Conservation (phyloP, 2,329 filamentous ascomycete species). For the Colletotrichum magnum region DNA sequence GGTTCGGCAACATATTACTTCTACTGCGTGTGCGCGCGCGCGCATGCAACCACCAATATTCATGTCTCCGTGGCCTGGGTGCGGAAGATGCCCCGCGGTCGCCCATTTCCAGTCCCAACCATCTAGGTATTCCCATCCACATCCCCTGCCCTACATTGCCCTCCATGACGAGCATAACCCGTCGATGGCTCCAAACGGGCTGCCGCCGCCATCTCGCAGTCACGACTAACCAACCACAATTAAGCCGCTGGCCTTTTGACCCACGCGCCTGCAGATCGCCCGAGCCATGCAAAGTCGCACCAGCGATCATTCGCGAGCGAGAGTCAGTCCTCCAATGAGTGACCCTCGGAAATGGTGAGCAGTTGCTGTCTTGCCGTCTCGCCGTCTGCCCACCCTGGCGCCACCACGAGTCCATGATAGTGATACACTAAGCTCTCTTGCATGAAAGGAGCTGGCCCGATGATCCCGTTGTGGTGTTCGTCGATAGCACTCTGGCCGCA, state of each 20-base stretch:
- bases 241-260: conserved; percentile 13
- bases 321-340: conserved; percentile 30
- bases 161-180: conserved; percentile 12
- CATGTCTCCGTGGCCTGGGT: conserved; percentile 1
- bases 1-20: conserved; percentile 20
- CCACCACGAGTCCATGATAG: conserved; percentile 9
- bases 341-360: conserved; percentile 17
- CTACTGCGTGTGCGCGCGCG: not conserved
- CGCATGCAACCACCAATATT: conserved; percentile 20
- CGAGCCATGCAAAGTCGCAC: conserved; percentile 8
- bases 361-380: conserved; percentile 10
- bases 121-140: not conserved
- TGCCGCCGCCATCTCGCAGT: conserved; percentile 15
- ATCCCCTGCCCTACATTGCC: conserved; percentile 11
- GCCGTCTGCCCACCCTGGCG: conserved; percentile 11
- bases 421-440: not conserved
- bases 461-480: conserved; percentile 5
- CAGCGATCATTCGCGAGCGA: conserved; percentile 24
- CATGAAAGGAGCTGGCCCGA: conserved; percentile 16
- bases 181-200: conserved; percentile 14
- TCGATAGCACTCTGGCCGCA: not conserved
- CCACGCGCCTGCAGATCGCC: conserved; percentile 38
- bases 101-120: conserved; percentile 11
- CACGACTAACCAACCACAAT: conserved; percentile 26
- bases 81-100: not conserved